Conservation (phyloP, 306 rosid genomes). For the Cicer arietinum region DNA sequence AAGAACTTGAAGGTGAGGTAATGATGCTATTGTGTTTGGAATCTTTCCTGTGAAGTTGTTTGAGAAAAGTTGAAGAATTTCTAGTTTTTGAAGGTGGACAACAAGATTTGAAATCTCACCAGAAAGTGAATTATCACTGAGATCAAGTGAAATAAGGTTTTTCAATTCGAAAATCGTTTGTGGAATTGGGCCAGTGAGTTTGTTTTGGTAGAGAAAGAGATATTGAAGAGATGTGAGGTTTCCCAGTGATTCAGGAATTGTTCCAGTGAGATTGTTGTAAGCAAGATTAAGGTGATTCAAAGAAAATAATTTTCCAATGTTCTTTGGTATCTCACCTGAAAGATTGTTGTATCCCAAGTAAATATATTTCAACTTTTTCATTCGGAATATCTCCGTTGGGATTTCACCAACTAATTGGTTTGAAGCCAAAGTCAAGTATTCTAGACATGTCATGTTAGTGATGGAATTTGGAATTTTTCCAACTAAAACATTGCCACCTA, state of each 20-base stretch:
- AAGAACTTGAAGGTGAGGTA: constrained; percentile 83
- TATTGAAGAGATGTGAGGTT: constrained; percentile 66
- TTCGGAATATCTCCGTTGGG: constrained; percentile 54
- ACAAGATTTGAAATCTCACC: constrained; percentile 78
- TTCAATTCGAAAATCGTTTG: constrained; percentile 57
- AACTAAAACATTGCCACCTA: constrained; percentile 77
- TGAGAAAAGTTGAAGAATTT: constrained; percentile 86
- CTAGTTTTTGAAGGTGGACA: constrained; percentile 59
- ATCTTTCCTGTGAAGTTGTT: constrained; percentile 71
- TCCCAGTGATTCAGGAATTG: constrained; percentile 72
- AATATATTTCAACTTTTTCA: constrained; percentile 75
- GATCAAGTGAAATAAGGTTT: constrained; percentile 76
- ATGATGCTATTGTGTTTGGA: constrained; percentile 62
- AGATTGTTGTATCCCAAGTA: constrained; percentile 91
- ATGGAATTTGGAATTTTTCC: constrained; percentile 75
- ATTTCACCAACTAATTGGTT: constrained; percentile 74
- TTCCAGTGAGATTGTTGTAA: constrained; percentile 82
- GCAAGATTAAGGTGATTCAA: constrained; percentile 86
- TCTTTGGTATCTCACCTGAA: constrained; percentile 75
- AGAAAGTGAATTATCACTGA: constrained; percentile 77
- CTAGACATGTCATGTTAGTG: constrained; percentile 59
- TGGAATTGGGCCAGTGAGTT: constrained; percentile 70
- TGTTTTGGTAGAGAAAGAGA: constrained; percentile 86
- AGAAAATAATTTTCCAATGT: constrained; percentile 58
- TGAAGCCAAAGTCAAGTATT: constrained; percentile 80